A percentile compares a stretch with the other conserved stretches of the same genome.
Conservation (phyloP, 257 asterid species). For the Solanum piurae region DNA sequence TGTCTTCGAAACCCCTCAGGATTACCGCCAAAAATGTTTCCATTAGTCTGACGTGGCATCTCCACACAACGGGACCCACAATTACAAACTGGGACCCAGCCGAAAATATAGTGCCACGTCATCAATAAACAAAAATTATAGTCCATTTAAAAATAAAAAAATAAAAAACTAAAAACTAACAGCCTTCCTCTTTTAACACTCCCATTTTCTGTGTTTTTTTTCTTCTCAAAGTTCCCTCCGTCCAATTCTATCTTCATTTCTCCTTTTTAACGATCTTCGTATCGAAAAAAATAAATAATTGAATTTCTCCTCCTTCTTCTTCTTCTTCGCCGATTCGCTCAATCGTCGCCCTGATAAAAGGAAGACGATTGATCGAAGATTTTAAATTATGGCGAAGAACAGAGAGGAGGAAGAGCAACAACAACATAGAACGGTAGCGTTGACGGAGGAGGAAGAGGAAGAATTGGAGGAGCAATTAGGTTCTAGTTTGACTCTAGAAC, state of each 20-base stretch:
- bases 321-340: background rate
- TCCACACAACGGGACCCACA: background rate
- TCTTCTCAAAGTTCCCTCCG: background rate
- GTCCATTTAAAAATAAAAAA: background rate
- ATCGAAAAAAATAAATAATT: background rate
- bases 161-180: background rate
- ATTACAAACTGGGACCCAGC: background rate
- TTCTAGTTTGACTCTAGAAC: constrained; percentile 55
- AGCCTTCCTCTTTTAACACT: background rate
- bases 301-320: background rate
- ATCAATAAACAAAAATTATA: background rate
- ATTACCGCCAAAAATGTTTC: background rate
- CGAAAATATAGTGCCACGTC: background rate
- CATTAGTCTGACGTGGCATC: background rate
- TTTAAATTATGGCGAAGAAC: background rate
- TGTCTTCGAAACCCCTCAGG: background rate
- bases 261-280: background rate
- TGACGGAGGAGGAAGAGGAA: constrained; percentile 18
- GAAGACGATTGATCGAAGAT: background rate
- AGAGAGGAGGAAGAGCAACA: constrained; percentile 13
- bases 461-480: constrained; percentile 34
- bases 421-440: background rate
- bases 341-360: background rate
- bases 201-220: background rate
- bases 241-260: background rate